Evolutionary conservation across 208 protist species (phyloP).

Genomic region (Trypanosoma platydactyli): DNA sequence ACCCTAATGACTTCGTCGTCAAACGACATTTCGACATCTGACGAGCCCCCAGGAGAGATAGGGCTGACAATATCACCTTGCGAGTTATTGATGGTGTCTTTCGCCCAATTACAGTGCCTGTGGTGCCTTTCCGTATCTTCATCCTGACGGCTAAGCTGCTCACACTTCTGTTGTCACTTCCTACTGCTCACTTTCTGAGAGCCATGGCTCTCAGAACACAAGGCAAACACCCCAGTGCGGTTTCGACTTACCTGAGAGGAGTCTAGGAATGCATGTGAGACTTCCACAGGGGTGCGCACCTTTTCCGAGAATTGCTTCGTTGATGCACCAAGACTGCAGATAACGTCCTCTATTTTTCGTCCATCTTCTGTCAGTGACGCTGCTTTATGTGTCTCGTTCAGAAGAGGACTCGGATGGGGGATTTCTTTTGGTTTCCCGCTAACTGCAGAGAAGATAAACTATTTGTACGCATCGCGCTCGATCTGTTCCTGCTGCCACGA

Average conservation of each 20-base stretch:
- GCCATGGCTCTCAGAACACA: too few relatives aligned
- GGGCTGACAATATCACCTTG: not conserved
- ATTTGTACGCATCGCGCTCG: too few relatives aligned
- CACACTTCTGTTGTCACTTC: not conserved
- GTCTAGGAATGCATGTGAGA: not conserved
- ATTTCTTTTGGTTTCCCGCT: too few relatives aligned
- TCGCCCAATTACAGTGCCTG: not conserved
- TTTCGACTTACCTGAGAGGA: not conserved
- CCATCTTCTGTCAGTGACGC: not conserved
- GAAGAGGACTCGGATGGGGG: too few relatives aligned
- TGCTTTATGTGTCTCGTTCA: too few relatives aligned
- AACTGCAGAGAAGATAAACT: too few relatives aligned
- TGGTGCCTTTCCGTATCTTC: not conserved
- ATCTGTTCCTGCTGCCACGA: not conserved
- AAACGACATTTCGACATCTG: conserved; percentile 1
- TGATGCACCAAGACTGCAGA: not conserved
- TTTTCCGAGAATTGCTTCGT: not conserved
- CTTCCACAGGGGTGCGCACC: not conserved
- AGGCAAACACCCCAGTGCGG: not conserved
- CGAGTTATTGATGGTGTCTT: not conserved
- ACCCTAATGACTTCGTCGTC: conserved; percentile 5
- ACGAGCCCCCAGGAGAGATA: not conserved
- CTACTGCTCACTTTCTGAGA: too few relatives aligned
- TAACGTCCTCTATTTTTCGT: too few relatives aligned
- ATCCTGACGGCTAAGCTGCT: too few relatives aligned